Evolutionary conservation across 1,284 basidiomycete species (phyloP), one percentile per base, ranked within the genome.

Genomic region (Rhodotorula sp.): DNA sequence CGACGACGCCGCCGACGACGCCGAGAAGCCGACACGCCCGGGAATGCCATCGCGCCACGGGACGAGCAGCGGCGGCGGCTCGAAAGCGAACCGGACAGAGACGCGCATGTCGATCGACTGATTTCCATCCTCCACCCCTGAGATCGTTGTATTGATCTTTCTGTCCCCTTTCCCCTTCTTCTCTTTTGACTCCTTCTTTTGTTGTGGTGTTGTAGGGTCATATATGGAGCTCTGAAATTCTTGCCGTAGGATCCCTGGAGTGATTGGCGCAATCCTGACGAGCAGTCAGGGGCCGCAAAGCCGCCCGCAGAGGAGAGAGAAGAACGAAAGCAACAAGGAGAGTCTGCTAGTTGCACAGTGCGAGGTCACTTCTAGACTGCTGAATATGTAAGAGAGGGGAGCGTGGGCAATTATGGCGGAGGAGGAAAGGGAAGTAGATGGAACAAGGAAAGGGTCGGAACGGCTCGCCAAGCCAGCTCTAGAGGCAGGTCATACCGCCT

Each of bases 21-120:
- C 5, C 23, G 52, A 46, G 20, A 34, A 48, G 15, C 7, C 51
- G 10, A 54, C 10, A 4, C 46, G 60, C 12, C n/a, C 39, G 0
- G 66, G 31, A 15, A 29, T 48, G 56, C 60, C 29, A 31, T 23
- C 43, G 20, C 46, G 54, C 18, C 29, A 21, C 1, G 54, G 54
- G 43, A 31, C 29, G 43, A 23, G 26, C 8, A 14, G 26, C 43
- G 43, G 26, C 5, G 54, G 26, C 26, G 48, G 31, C 14, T 56
- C 54, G 54, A 56, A 56, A 26, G 47, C 31, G 23, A 48, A 58
- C 15, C 16, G 61, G 66, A 58, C 48, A 5, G 51, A 51, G 59
- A 67, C 62, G 26, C 46, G 64, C 47, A 65, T 65, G 64, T 59
- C 57, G 31, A 49, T 65, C 15, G 64, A 65, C 23, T 65, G 31